These are phyloP conservation scores for Tricholoma furcatifolium DNA, from an alignment of 768 basidiomycete genomes.

Conservation along the genomic window DNA sequence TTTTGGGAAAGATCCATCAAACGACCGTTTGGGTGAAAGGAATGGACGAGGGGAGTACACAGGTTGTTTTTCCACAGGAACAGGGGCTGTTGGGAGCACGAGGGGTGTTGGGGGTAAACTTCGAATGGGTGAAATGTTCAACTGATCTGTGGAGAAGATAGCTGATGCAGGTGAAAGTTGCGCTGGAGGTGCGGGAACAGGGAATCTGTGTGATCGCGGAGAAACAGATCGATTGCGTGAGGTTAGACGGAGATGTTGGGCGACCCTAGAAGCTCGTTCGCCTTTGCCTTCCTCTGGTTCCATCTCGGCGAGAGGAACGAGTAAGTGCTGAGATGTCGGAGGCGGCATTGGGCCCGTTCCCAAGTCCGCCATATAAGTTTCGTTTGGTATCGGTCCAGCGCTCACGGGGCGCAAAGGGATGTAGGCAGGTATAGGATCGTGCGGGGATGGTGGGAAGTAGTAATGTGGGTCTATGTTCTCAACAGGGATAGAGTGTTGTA, in stretches of 20 bases:
- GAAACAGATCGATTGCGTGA: conserved; percentile 64
- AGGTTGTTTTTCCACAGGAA: conserved; percentile 28
- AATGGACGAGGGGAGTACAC: conserved; percentile 69
- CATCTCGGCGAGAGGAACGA: neutral
- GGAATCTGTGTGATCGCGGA: conserved; percentile 55
- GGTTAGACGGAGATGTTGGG: conserved; percentile 56
- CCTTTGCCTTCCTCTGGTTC: conserved; percentile 62
- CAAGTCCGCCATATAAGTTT: conserved; percentile 14
- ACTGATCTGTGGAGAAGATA: neutral
- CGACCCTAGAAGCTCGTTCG: conserved; percentile 53
- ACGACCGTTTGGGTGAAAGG: conserved; percentile 63
- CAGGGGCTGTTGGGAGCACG: neutral
- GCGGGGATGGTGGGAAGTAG: conserved; percentile 29
- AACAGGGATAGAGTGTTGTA: conserved; percentile 24
- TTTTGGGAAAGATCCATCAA: conserved; percentile 38
- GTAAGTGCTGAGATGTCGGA: conserved; percentile 14
- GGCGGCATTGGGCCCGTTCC: conserved; percentile 14
- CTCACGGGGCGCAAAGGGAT: conserved; percentile 14
- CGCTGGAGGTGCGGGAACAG: conserved; percentile 28
- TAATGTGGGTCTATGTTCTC: conserved; percentile 27
- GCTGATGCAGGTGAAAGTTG: conserved; percentile 10
- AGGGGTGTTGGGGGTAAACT: conserved; percentile 6
- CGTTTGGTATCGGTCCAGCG: conserved; percentile 7
- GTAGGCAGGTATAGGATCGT: conserved; percentile 13
- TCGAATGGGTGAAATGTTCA: neutral